phyloP scores from a whole-genome alignment of 148 eudicot species.

The Chenopodium formosanum region DNA sequence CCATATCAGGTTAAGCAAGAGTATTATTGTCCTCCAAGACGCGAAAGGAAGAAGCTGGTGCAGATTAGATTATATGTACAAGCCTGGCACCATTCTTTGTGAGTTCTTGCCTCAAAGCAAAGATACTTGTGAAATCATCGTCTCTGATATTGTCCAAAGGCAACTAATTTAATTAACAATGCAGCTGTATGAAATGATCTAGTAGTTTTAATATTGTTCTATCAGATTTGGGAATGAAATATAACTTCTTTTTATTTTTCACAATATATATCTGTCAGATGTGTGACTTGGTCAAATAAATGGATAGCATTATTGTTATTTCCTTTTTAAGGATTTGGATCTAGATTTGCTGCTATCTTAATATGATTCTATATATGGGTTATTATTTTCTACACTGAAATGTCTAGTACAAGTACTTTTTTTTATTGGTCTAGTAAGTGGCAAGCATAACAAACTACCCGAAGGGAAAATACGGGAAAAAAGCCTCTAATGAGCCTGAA shows the following conservation, averaged over 20 bases:
- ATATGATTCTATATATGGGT: neutral
- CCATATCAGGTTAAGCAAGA: neutral
- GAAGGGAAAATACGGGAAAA: too few species aligned
- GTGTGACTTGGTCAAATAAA: neutral
- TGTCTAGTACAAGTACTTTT: too few species aligned
- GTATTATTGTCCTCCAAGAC: neutral
- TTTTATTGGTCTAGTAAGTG: too few species aligned
- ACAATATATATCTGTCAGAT: neutral
- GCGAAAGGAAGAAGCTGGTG: neutral
- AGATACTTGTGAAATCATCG: neutral
- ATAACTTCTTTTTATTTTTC: neutral
- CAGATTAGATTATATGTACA: neutral
- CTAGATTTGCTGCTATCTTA: neutral
- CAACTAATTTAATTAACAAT: neutral
- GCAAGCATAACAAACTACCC: too few species aligned
- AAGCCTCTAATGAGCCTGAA: too few species aligned
- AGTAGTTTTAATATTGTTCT: neutral
- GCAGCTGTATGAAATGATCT: neutral
- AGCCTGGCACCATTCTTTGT: neutral
- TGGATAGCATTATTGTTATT: neutral
- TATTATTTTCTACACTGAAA: neutral
- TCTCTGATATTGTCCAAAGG: neutral
- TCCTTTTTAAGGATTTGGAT: neutral
- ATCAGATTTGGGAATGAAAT: neutral
- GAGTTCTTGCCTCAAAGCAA: neutral